These are phyloP conservation scores for Acmispon strigosus DNA, from an alignment of 306 rosid species.

Conservation along the genomic window DNA sequence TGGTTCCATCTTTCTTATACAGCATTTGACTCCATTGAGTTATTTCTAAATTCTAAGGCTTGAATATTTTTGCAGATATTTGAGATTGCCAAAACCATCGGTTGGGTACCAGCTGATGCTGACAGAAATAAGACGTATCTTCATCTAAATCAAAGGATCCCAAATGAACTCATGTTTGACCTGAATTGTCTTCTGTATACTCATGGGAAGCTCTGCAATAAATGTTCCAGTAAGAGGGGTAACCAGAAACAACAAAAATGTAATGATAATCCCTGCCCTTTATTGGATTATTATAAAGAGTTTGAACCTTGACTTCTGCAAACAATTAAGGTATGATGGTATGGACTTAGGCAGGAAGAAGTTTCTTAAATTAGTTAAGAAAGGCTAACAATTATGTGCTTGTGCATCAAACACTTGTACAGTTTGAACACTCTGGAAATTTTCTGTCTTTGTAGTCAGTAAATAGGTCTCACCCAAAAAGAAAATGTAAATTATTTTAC, in stretches of 20 bases:
- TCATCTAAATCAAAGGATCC: conserved; percentile 81
- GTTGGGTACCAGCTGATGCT: conserved; percentile 76
- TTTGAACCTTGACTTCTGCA: conserved; percentile 12
- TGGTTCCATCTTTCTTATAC: conserved; percentile 9
- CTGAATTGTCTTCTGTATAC: conserved; percentile 78
- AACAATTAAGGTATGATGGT: not conserved
- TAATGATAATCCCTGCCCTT: conserved; percentile 46
- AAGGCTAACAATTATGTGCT: not conserved
- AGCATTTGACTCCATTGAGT: not conserved
- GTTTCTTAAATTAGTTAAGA: not conserved
- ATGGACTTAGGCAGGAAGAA: not conserved
- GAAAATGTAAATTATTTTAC: no score
- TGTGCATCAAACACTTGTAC: not conserved
- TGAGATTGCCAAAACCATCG: conserved; percentile 71
- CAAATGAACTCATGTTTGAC: conserved; percentile 78
- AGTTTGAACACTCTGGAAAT: not conserved
- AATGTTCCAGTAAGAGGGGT: conserved; percentile 54
- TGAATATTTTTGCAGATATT: conserved; percentile 47
- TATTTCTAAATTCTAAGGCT: not conserved
- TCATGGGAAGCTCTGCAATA: conserved; percentile 77
- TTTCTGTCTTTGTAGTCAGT: no score
- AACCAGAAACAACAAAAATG: conserved; percentile 32
- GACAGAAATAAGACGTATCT: conserved; percentile 79
- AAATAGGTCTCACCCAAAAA: not conserved
- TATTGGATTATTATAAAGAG: conserved; percentile 37